Conservation (phyloP, 176 grass and related monocot species). For the Oryza nivara region DNA sequence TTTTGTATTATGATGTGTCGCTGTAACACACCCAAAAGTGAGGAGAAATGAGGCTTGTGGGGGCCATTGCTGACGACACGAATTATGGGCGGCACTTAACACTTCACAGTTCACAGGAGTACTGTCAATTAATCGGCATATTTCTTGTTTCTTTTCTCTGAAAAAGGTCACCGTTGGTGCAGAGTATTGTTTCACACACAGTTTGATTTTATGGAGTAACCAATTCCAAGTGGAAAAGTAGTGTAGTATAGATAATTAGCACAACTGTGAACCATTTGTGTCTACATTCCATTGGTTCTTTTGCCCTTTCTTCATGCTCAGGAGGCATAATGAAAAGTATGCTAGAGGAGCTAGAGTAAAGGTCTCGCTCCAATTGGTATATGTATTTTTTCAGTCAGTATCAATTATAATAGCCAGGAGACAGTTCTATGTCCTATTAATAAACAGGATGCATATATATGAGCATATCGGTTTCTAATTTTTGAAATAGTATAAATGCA, state of each 20-base stretch:
- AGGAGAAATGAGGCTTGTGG: conserved; percentile 9
- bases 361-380: not conserved
- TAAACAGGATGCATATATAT: too few relatives aligned
- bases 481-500: not conserved
- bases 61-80: conserved; percentile 12
- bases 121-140: not conserved
- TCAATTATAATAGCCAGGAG: not conserved
- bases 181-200: not conserved
- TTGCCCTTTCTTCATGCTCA: not conserved
- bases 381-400: not conserved
- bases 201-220: not conserved
- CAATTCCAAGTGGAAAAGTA: not conserved
- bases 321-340: not conserved
- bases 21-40: conserved; percentile 19
- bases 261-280: not conserved
- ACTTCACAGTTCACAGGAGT: not conserved
- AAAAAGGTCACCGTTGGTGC: not conserved
- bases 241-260: not conserved
- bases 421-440: not conserved
- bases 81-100: conserved; percentile 36
- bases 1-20: conserved; percentile 38
- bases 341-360: not conserved
- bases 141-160: not conserved
- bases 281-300: not conserved
- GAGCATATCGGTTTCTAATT: not conserved